Base-by-base conservation (phyloP, 2,329 filamentous ascomycete species). In the Colletotrichum spaethianum region DNA sequence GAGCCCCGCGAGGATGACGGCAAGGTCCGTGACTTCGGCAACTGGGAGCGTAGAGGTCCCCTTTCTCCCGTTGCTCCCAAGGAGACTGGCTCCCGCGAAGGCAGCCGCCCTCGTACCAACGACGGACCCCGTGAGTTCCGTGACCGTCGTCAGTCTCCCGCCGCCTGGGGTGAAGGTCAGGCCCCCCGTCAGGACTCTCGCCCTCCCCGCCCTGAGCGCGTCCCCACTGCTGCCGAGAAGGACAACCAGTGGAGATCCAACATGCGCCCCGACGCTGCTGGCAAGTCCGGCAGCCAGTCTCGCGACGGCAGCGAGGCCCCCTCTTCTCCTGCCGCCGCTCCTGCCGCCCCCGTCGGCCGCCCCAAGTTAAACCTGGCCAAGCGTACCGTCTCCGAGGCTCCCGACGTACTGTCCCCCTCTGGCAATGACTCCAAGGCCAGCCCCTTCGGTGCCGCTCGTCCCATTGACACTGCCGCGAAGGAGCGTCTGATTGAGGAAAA, bases 11-110 rank as follows among this genome's bases (percentile, higher is more conserved):
- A 76, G 73, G 90, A 93, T 74, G 94, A 96, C 80, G 93, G 93
- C 76, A 95, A 94, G 81, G 84, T 91, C 68, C 92, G 94, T 70
- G 94, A 97, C 80, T 93, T 96, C 75, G 89, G 90, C 76, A 97
- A 94, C 83, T 99, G 96, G 96, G 96, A 98, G 84, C 93, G 96
- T 77, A 96, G 94, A 80, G 96, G 96, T 16, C 96, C 96, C 46
- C 87, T 98, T 67, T 94, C 96, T 52, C 94, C 96, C 28, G 87
- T 85, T 76, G 86, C 86, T 63, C 88, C 85, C 71, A 75, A 84
- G 56, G 89, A 91, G 74, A 80, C 83, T 31, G 84, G 82, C 61
- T 86, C 87, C 63, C 87, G 90, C 73, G 89, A 91, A 48, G 87
- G 85, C 72, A 88, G 87, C 80, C 87, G 86, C 40, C 82, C 87